Conservation (phyloP, 345 rosid species). For the Aurinia saxatilis region DNA sequence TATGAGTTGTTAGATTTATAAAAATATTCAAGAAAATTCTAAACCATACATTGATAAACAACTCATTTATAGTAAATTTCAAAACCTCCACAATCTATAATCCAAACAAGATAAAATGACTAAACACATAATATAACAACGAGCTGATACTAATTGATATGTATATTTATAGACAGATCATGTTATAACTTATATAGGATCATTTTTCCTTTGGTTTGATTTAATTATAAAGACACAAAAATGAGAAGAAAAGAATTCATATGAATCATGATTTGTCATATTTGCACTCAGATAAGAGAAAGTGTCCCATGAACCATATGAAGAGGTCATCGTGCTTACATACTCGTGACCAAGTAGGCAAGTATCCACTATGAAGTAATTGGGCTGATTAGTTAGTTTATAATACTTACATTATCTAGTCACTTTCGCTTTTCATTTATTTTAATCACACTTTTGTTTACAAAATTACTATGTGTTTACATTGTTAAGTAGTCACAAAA, state of each 20-base stretch:
- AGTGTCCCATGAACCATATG: conserved; percentile 12
- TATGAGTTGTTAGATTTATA: no score
- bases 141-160: no score
- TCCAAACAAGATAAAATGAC: no score
- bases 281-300: neutral
- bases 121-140: no score
- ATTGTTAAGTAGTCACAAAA: neutral
- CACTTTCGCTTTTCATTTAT: neutral
- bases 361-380: no score
- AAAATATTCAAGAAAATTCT: neutral
- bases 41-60: neutral
- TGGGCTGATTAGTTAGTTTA: neutral
- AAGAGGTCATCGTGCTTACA: conserved; percentile 14
- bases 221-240: no score
- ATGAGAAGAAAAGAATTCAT: no score
- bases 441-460: neutral
- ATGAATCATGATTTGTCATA: neutral
- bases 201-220: no score
- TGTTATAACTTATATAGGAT: neutral
- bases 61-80: no score
- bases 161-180: neutral
- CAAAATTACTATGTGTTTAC: neutral
- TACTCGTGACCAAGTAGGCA: neutral
- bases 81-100: no score
- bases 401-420: neutral